Percentiles rank a stretch among this genome's conserved stretches.
These are phyloP conservation scores for Medicago lupulina DNA, from an alignment of 306 rosid genomes.

Conservation along the genomic window DNA sequence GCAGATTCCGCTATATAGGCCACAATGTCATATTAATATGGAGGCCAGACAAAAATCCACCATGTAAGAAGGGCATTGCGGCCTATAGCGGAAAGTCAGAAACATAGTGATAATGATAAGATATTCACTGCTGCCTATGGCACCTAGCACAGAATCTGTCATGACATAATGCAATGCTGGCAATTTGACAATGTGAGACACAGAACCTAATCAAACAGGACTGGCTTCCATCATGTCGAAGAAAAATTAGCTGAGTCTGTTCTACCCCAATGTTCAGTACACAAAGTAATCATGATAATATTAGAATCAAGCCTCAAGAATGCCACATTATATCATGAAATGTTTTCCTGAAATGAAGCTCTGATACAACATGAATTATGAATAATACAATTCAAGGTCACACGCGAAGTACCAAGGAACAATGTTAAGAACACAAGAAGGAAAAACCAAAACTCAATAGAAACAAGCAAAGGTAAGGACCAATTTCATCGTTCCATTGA, in stretches of 20 bases:
- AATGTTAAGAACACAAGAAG: too few species aligned
- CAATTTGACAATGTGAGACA: constrained; percentile 2
- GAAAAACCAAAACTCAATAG: too few species aligned
- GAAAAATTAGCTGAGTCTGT: constrained; percentile 11
- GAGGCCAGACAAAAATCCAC: neutral
- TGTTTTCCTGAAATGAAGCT: neutral
- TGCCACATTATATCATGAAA: constrained; percentile 4
- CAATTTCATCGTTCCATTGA: too few species aligned
- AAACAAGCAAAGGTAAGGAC: too few species aligned
- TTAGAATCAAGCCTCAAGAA: constrained; percentile 12
- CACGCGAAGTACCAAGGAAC: too few species aligned
- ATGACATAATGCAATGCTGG: neutral
- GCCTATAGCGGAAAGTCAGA: neutral
- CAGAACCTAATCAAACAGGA: constrained; percentile 4
- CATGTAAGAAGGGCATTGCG: neutral
- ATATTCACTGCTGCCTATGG: neutral
- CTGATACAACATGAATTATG: too few species aligned
- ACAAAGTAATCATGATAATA: neutral
- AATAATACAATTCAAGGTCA: too few species aligned
- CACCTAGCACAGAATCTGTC: neutral
- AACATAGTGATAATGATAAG: neutral
- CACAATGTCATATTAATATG: neutral
- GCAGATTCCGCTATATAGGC: neutral
- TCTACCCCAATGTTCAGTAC: neutral
- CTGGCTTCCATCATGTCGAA: neutral